phyloP scores from a whole-genome alignment of 306 rosid genomes.

The Dalbergia cultrata region DNA sequence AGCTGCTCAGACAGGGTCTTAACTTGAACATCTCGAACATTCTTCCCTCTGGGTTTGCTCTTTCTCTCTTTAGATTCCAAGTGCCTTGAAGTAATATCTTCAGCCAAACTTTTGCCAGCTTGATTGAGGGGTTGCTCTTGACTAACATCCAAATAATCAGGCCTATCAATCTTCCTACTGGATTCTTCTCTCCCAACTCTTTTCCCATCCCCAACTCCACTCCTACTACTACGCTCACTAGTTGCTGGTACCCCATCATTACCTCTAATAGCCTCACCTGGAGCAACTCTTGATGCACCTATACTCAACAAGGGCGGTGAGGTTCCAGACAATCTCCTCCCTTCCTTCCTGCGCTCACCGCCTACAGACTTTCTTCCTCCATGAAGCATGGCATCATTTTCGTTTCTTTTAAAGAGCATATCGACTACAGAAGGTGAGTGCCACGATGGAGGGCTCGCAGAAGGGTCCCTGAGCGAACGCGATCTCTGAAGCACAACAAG shows the following conservation, averaged over 20 bases:
- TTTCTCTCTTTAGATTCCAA: slow-evolving; percentile 73
- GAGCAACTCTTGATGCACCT: slow-evolving; percentile 78
- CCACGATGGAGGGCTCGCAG: slow-evolving; percentile 98
- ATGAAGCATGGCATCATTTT: slow-evolving; percentile 62
- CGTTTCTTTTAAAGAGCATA: slow-evolving; percentile 72
- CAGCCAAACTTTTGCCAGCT: slow-evolving; percentile 58
- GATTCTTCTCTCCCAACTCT: slow-evolving; percentile 82
- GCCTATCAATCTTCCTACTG: slow-evolving; percentile 71
- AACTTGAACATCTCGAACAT: slow-evolving; percentile 58
- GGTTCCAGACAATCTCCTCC: slow-evolving; percentile 70
- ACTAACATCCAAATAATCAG: slow-evolving; percentile 60
- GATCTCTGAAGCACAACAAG: slow-evolving; percentile 92
- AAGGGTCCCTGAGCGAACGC: slow-evolving; percentile 92
- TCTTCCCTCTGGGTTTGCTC: slow-evolving; percentile 77
- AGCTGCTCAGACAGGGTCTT: slow-evolving; percentile 88
- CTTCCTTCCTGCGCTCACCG: slow-evolving; percentile 70
- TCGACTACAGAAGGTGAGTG: slow-evolving; percentile 87
- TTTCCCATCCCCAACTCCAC: slow-evolving; percentile 68
- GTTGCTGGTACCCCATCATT: slow-evolving; percentile 54
- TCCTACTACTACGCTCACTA: slow-evolving; percentile 71
- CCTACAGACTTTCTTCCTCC: slow-evolving; percentile 88
- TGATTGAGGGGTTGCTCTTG: slow-evolving; percentile 65
- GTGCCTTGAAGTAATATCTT: slow-evolving; percentile 67
- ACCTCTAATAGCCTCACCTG: slow-evolving; percentile 64
- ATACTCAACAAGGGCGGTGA: slow-evolving; percentile 73